phyloP scores from a whole-genome alignment of 192 early-diverging fungal genomes.

The Dispira simplex region DNA sequence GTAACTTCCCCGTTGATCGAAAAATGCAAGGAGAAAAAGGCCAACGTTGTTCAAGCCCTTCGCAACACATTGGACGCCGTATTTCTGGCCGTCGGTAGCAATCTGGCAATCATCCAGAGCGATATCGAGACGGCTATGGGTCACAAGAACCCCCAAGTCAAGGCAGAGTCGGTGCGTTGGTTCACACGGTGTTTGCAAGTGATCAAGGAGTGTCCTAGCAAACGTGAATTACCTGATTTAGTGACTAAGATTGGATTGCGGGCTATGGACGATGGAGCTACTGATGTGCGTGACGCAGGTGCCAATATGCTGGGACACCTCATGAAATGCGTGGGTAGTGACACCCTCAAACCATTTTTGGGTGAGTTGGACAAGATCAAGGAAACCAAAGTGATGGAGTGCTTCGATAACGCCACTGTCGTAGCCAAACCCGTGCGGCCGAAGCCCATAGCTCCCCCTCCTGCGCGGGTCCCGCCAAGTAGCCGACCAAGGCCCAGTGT shows the following conservation, averaged over 20 bases:
- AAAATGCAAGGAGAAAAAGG: slow-evolving; percentile 92
- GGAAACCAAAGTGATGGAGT: slow-evolving; percentile 74
- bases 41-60: slow-evolving; percentile 72
- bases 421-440: slow-evolving; percentile 40
- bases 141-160: slow-evolving; percentile 92
- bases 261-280: slow-evolving; percentile 70
- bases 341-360: slow-evolving; percentile 47
- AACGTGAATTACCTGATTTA: slow-evolving; percentile 63
- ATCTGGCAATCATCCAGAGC: slow-evolving; percentile 52
- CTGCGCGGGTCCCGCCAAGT: slow-evolving; percentile 5
- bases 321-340: slow-evolving; percentile 75
- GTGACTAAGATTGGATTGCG: slow-evolving; percentile 56
- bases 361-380: slow-evolving; percentile 84
- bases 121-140: slow-evolving; percentile 45
- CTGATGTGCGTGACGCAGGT: slow-evolving; percentile 63
- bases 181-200: slow-evolving; percentile 57
- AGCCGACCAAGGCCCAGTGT: too few relatives aligned
- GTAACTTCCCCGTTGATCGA: slow-evolving; percentile 63
- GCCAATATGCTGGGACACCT: slow-evolving; percentile 80
- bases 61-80: slow-evolving; percentile 69
- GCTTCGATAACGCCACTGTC: slow-evolving; percentile 72
- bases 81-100: slow-evolving; percentile 37
- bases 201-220: slow-evolving; percentile 51
- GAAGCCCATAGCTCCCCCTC: slow-evolving; percentile 21
- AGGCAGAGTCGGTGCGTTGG: slow-evolving; percentile 58